phyloP scores from a whole-genome alignment of 1,284 basidiomycete species.

The Paramarasmius palmivorus region DNA sequence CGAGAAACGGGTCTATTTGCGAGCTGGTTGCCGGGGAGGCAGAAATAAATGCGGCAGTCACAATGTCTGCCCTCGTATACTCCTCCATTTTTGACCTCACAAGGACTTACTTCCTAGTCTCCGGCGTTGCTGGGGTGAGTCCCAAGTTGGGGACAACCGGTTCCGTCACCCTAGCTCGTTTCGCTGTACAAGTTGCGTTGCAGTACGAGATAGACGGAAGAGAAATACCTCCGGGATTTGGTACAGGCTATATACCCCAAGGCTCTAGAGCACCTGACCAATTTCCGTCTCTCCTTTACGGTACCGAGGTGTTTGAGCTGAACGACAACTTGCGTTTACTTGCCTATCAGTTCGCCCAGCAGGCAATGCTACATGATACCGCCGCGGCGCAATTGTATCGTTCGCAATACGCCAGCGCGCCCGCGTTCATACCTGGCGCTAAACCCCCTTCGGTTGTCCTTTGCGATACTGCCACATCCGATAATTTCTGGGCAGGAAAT shows the following conservation, averaged over 20 bases:
- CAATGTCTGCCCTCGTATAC: conserved; percentile 36
- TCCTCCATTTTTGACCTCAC: conserved; percentile 38
- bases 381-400: conserved; percentile 31
- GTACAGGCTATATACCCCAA: conserved; percentile 39
- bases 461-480: conserved; percentile 41
- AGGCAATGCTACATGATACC: conserved; percentile 39
- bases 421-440: conserved; percentile 22
- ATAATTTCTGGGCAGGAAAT: conserved; percentile 42
- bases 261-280: conserved; percentile 31
- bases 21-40: conserved; percentile 36
- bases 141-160: conserved; percentile 42
- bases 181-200: conserved; percentile 42
- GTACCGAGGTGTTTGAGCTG: conserved; percentile 50
- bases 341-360: conserved; percentile 30
- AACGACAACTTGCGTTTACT: conserved; percentile 42
- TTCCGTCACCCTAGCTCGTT: conserved; percentile 43
- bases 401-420: conserved; percentile 27
- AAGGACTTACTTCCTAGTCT: conserved; percentile 46
- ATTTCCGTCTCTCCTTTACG: conserved; percentile 36
- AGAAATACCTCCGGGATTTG: conserved; percentile 40
- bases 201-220: conserved; percentile 47
- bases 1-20: conserved; percentile 37
- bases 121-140: conserved; percentile 47
- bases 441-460: conserved; percentile 33
- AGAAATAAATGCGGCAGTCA: conserved; percentile 50